phyloP scores from a whole-genome alignment of 257 asterid species.

The Gynochthodes officinalis region DNA sequence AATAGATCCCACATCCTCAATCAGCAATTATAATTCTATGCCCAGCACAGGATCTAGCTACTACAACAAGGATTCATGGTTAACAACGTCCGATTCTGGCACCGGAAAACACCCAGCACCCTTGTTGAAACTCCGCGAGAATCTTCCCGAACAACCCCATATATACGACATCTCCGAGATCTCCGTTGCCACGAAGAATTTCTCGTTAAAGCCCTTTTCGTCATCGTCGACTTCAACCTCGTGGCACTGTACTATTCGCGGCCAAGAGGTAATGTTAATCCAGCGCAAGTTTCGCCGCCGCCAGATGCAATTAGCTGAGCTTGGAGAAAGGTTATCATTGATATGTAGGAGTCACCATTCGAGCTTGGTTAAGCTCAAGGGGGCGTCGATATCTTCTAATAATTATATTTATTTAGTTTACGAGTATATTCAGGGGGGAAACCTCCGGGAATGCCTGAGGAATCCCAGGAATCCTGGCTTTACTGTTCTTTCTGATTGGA shows the following conservation, averaged over 20 bases:
- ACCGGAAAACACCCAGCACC: conserved; percentile 21
- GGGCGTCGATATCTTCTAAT: conserved; percentile 64
- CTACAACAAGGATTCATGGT: conserved; percentile 39
- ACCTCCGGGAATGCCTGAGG: conserved; percentile 56
- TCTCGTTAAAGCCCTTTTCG: conserved; percentile 43
- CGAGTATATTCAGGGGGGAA: conserved; percentile 64
- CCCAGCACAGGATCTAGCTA: conserved; percentile 57
- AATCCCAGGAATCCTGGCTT: conserved; percentile 53
- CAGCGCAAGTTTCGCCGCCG: conserved; percentile 80
- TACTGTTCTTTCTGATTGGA: conserved; percentile 71
- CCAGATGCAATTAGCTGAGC: conserved; percentile 47
- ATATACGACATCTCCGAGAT: conserved; percentile 58
- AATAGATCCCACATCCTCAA: conserved; percentile 20
- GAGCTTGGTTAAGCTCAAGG: conserved; percentile 64
- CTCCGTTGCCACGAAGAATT: conserved; percentile 55
- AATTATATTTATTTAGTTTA: conserved; percentile 58
- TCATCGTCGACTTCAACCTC: conserved; percentile 63
- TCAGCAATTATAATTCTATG: conserved; percentile 38
- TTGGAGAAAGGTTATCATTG: conserved; percentile 49
- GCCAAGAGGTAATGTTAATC: conserved; percentile 39
- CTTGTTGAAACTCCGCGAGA: conserved; percentile 48
- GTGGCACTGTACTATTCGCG: conserved; percentile 64
- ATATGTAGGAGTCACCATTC: conserved; percentile 80
- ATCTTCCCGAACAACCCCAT: conserved; percentile 53
- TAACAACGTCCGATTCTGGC: conserved; percentile 27